phyloP scores from a whole-genome alignment of 176 grass and related monocot species.

The Oropetium thomaeum region DNA sequence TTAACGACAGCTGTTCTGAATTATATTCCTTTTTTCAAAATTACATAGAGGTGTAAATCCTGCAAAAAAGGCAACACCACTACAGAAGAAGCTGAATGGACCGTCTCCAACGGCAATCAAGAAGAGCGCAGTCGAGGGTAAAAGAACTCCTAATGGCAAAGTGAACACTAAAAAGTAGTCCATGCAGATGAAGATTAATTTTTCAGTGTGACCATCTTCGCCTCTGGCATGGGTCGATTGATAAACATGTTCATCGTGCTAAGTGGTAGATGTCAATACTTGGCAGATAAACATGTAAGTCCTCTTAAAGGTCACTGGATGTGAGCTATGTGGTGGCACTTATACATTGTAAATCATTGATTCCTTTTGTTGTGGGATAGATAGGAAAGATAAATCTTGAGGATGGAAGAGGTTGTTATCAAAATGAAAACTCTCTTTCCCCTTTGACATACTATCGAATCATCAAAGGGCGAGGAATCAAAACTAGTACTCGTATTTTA shows the following conservation, averaged over 20 bases:
- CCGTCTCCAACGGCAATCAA: conserved; percentile 10
- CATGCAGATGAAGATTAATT: conserved; percentile 8
- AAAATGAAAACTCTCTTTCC: not conserved
- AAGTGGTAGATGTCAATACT: not conserved
- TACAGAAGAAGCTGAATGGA: conserved; percentile 35
- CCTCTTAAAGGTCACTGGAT: not conserved
- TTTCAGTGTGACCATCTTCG: not conserved
- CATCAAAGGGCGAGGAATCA: not conserved
- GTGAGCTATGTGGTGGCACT: not conserved
- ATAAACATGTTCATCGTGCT: conserved; percentile 10
- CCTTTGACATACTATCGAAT: not conserved
- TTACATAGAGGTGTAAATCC: conserved; percentile 31
- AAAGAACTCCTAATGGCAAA: conserved; percentile 44
- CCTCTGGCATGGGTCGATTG: not conserved
- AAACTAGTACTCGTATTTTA: not conserved
- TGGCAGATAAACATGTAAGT: not conserved
- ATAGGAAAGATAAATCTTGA: not conserved
- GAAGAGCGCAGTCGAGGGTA: conserved; percentile 29
- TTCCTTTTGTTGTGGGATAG: conserved; percentile 11
- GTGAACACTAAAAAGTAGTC: conserved; percentile 30
- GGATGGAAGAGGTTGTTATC: not conserved
- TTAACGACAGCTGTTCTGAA: not conserved
- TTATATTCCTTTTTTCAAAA: not conserved
- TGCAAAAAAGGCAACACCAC: conserved; percentile 19
- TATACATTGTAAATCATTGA: conserved; percentile 18